Base-by-base conservation (phyloP, 148 eudicot species). In the Beta vulgaris region DNA sequence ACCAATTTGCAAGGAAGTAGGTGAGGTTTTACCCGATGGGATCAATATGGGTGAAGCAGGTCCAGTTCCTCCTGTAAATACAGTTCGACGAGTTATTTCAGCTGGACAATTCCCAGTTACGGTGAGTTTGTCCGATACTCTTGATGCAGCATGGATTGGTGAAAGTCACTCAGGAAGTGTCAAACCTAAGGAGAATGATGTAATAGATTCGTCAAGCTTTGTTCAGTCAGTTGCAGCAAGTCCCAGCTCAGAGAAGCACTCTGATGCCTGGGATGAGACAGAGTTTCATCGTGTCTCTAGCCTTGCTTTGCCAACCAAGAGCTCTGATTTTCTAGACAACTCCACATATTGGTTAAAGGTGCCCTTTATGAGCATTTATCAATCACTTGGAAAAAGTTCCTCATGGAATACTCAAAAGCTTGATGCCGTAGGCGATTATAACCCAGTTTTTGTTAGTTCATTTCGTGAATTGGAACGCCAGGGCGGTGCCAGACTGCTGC, bases 61-160 rank as follows among this genome's bases (percentile, higher is more conserved):
- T 81, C 83, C 76, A 16, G 43, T 66, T 39, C 77, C 79, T 42
- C 71, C 87, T 15, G 73, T 70, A 44, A 54, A 76, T 76, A 37
- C 79, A 51, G 79, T 86, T 58, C 85, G 76, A 28, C 79, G 92
- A 71, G 82, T 80, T 40, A 55, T 79, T 53, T 88, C 96, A 54
- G 90, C 86, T 71, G 93, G 93, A 23, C 88, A 89, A 64, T 78
- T 76, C 28, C 81, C 91, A 42, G 68, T 65, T 35, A 16, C 79
- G 57, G 82, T 69, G 63, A 84, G 84, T 86, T 76, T 94, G 74
- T 86, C 93, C 1, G 91, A 90, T 67, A 88, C 96, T 43, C 90
- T 87, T 82, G 93, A 91, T 71, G 95, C 97, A 67, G 90, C 89
- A 48, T 91, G 97, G 98, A 88, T 87, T 26, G 95, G 97, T 77